Conservation (phyloP, 768 basidiomycete genomes). For the Rhodotorula taiwanensis region DNA sequence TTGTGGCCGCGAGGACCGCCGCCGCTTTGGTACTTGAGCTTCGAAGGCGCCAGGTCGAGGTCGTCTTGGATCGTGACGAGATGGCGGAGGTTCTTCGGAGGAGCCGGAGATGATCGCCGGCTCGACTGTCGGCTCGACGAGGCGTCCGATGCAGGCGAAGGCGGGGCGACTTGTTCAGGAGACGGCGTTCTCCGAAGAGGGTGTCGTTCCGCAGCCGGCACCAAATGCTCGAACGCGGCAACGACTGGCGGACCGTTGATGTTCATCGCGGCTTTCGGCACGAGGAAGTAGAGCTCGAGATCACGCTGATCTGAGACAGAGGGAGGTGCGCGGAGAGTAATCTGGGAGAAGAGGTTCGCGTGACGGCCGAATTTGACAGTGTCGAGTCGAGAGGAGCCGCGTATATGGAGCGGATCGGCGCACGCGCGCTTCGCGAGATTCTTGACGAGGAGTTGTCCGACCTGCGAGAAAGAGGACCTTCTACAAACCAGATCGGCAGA, state of each 20-base stretch:
- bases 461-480: background rate
- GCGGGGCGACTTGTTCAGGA: background rate
- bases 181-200: too few species aligned
- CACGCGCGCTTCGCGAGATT: conserved; percentile 20
- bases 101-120: too few species aligned
- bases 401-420: conserved; percentile 6
- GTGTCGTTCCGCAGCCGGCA: conserved; percentile 1
- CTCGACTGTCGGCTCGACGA: too few species aligned
- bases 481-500: background rate
- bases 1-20: conserved; percentile 32
- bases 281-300: conserved; percentile 24
- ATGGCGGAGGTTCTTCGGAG: background rate
- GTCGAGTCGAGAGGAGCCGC: too few species aligned
- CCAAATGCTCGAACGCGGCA: background rate
- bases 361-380: background rate
- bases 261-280: conserved; percentile 29
- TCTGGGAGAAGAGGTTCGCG: conserved; percentile 1
- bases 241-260: conserved; percentile 13
- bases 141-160: background rate
- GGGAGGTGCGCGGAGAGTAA: conserved; percentile 2
- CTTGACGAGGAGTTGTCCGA: conserved; percentile 28
- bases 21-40: conserved; percentile 14
- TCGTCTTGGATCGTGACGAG: conserved; percentile 29
- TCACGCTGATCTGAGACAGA: background rate
- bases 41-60: conserved; percentile 13